Evolutionary conservation across 2,329 filamentous ascomycete genomes (phyloP).

Genomic region (Seiridium unicorne): DNA sequence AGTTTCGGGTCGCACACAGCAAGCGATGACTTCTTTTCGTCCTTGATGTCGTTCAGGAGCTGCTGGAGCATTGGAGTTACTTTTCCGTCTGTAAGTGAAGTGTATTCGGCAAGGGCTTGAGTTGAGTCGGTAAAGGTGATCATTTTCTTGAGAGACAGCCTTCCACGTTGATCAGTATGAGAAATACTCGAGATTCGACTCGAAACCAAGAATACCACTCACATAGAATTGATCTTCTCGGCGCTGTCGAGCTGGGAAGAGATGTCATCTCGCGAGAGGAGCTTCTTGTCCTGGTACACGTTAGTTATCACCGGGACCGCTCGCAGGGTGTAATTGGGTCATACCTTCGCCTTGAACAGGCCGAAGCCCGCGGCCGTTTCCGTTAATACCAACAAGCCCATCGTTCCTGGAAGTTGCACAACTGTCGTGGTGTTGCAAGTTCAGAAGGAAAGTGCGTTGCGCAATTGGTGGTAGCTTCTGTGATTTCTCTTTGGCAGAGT

Average conservation of each 20-base stretch:
- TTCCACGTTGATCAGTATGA: slow-evolving; percentile 30
- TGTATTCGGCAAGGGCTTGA: slow-evolving; percentile 85
- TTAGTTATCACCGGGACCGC: slow-evolving; percentile 17
- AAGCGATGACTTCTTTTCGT: slow-evolving; percentile 95
- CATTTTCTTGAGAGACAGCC: slow-evolving; percentile 95
- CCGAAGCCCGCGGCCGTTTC: slow-evolving; percentile 83
- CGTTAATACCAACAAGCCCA: slow-evolving; percentile 90
- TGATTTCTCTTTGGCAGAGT: too few species aligned
- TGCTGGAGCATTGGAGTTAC: slow-evolving; percentile 82
- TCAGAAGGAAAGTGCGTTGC: neutral
- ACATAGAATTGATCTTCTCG: slow-evolving; percentile 85
- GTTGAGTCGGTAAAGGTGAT: slow-evolving; percentile 95
- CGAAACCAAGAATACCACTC: slow-evolving; percentile 39
- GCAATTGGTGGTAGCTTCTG: neutral
- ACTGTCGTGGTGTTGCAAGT: neutral
- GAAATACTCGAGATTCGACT: slow-evolving; percentile 4
- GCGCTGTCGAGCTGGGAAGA: slow-evolving; percentile 72
- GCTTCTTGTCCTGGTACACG: slow-evolving; percentile 83
- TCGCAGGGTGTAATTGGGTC: neutral
- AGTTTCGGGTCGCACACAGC: slow-evolving; percentile 94
- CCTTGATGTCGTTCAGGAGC: slow-evolving; percentile 86
- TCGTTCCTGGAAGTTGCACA: slow-evolving; percentile 39
- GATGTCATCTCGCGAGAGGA: slow-evolving; percentile 84
- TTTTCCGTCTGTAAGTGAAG: slow-evolving; percentile 87
- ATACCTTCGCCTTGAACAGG: slow-evolving; percentile 9